Percentiles rank a stretch among this genome's conserved stretches.
phyloP scores from a whole-genome alignment of 148 eudicot species.

The Rhododendron vialii region DNA sequence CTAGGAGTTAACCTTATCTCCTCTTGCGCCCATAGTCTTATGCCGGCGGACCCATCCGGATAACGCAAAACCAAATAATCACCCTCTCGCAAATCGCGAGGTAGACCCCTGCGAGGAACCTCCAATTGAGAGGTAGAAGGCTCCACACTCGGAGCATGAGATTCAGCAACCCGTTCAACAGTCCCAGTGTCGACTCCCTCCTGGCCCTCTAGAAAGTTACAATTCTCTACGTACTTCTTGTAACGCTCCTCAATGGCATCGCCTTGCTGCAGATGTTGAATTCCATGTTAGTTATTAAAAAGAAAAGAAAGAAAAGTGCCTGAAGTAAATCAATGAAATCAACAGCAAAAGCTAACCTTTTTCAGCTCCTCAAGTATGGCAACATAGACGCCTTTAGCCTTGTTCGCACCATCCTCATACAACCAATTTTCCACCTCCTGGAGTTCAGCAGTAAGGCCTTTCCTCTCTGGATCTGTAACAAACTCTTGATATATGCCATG shows the following conservation, averaged over 20 bases:
- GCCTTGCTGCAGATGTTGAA: conserved; percentile 55
- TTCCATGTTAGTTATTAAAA: neutral
- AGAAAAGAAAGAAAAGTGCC: neutral
- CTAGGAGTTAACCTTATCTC: neutral
- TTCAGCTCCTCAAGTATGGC: conserved; percentile 94
- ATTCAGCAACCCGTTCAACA: too few species aligned
- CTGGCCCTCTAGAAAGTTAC: too few species aligned
- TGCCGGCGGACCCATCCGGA: neutral
- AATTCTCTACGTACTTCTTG: conserved; percentile 55
- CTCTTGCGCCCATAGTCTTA: neutral
- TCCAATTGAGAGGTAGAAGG: neutral
- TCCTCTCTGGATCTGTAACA: conserved; percentile 59
- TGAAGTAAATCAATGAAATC: neutral
- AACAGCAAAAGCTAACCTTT: conserved; percentile 39
- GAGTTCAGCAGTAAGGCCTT: conserved; percentile 47
- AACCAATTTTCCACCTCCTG: conserved; percentile 80
- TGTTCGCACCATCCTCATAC: conserved; percentile 85
- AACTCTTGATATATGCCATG: conserved; percentile 58
- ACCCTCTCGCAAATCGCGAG: neutral
- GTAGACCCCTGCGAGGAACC: too few species aligned
- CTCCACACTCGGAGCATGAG: neutral
- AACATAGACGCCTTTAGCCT: conserved; percentile 80
- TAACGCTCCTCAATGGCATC: conserved; percentile 85
- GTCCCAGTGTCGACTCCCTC: too few species aligned
- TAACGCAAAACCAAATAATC: neutral